phyloP scores from a whole-genome alignment of 139 green algal species.

The Coelastrella sp. region DNA sequence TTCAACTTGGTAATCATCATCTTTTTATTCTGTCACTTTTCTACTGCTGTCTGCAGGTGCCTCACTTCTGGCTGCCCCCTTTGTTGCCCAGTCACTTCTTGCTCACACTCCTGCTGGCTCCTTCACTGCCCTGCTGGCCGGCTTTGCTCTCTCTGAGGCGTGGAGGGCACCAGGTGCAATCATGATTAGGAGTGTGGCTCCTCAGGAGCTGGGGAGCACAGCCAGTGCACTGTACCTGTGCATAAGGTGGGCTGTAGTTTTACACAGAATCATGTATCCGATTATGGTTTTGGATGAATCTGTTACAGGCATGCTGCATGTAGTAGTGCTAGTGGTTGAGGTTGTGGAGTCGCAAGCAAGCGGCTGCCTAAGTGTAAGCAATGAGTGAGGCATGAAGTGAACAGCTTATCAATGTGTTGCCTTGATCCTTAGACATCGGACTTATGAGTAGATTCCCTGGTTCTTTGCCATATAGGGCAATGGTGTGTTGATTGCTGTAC shows the following conservation, averaged over 20 bases:
- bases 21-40: not conserved
- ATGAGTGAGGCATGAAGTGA: no score
- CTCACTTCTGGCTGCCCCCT: slow-evolving; percentile 73
- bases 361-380: no score
- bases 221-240: slow-evolving; percentile 84
- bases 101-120: slow-evolving; percentile 71
- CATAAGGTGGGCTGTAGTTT: slow-evolving; percentile 54
- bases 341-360: no score
- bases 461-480: no score
- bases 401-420: no score
- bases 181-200: slow-evolving; percentile 60
- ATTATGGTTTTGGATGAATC: not conserved
- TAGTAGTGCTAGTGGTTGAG: no score
- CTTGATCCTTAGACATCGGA: no score
- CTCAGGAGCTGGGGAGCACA: slow-evolving; percentile 73
- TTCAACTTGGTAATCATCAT: no score
- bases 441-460: no score
- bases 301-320: no score
- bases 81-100: slow-evolving; percentile 77
- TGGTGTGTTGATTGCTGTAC: no score
- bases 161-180: slow-evolving; percentile 89
- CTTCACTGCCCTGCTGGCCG: slow-evolving; percentile 82
- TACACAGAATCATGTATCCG: not conserved
- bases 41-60: slow-evolving; percentile 55
- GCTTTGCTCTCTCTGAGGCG: slow-evolving; percentile 84